Percentiles rank a stretch among this genome's conserved stretches.
Evolutionary conservation across 345 rosid genomes (phyloP).

Genomic region (Eucalyptus tenuipes): DNA sequence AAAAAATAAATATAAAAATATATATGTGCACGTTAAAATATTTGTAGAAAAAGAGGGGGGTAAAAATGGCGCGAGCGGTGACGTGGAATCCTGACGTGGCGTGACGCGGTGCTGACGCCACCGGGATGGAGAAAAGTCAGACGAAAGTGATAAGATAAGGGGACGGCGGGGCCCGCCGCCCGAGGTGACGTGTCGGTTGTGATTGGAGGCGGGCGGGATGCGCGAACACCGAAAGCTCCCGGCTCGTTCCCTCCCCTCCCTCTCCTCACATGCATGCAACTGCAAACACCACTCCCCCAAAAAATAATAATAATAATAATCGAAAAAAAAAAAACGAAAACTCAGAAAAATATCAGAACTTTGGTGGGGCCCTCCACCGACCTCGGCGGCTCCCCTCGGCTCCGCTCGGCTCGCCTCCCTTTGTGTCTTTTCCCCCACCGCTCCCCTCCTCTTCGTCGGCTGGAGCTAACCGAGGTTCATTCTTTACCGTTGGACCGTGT

Average conservation of each 20-base stretch:
- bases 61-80: neutral
- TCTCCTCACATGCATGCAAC: neutral
- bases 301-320: neutral
- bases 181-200: neutral
- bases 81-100: neutral
- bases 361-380: neutral
- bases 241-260: neutral
- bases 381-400: neutral
- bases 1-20: neutral
- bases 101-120: neutral
- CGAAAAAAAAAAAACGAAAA: neutral
- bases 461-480: neutral
- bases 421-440: neutral
- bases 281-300: neutral
- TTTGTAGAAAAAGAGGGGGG: neutral
- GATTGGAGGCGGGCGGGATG: neutral
- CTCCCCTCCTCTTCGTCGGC: neutral
- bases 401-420: neutral
- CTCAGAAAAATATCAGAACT: neutral
- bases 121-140: neutral
- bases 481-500: neutral
- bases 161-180: neutral
- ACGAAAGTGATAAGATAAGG: neutral
- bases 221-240: neutral
- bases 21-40: neutral